Percentiles rank a stretch among this genome's conserved stretches.
Evolutionary conservation across 352 stramenopile species (phyloP).

Genomic region (Phytophthora palmivora): DNA sequence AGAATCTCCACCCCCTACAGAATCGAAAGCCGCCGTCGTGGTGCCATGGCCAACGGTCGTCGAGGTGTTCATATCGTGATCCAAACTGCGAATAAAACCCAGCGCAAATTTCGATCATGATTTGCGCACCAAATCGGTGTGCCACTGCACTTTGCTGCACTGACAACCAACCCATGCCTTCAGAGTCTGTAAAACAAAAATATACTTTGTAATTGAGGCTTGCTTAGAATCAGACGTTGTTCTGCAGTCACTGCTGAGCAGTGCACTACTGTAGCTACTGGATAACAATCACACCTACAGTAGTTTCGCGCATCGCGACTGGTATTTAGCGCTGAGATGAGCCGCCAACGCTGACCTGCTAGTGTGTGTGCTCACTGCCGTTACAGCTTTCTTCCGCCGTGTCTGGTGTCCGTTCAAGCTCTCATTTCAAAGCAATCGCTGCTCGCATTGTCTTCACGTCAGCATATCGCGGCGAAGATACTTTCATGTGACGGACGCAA

Average conservation of each 20-base stretch:
- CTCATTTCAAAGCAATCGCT: neutral
- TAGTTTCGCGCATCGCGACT: no score
- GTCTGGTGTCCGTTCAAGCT: neutral
- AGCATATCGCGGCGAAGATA: conserved; percentile 16
- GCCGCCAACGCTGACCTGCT: no score
- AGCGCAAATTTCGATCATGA: conserved; percentile 12
- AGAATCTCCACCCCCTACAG: conserved; percentile 52
- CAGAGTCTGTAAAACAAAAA: no score
- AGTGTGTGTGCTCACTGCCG: no score
- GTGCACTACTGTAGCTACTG: no score
- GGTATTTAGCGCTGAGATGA: neutral
- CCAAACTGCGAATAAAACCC: conserved; percentile 6
- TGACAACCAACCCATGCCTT: no score
- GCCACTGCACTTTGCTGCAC: neutral
- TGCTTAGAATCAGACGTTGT: no score
- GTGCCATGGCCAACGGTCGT: neutral
- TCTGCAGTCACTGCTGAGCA: no score
- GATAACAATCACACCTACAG: no score
- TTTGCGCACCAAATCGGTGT: no score
- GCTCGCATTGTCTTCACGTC: neutral
- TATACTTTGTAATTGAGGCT: no score
- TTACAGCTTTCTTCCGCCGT: neutral
- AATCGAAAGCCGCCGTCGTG: conserved; percentile 12
- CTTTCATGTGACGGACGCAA: conserved; percentile 30
- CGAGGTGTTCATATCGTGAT: conserved; percentile 2